phyloP scores from a whole-genome alignment of 164 flowering plant species.

The Vitis amurensis region DNA sequence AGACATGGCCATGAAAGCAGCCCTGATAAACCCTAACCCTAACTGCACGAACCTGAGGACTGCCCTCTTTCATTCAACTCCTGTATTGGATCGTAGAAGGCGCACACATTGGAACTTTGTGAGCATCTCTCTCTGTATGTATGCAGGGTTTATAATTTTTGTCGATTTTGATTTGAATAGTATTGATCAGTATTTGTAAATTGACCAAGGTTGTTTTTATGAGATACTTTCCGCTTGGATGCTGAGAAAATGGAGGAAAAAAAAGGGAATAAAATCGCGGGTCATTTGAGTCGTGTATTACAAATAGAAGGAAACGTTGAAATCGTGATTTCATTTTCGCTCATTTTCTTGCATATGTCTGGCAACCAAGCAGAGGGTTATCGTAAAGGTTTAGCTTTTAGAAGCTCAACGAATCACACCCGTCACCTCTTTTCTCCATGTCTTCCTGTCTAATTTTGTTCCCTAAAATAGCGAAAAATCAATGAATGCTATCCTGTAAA shows the following conservation, averaged over 20 bases:
- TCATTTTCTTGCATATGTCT: background rate
- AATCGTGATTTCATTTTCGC: too few species aligned
- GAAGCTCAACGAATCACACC: too few species aligned
- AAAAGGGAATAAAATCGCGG: background rate
- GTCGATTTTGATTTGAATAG: background rate
- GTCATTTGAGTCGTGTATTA: background rate
- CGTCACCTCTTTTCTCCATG: too few species aligned
- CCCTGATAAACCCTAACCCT: conserved; percentile 20
- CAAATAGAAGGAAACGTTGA: too few species aligned
- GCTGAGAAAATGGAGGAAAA: background rate
- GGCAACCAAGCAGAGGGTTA: background rate
- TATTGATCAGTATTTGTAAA: background rate
- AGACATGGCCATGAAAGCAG: conserved; percentile 30
- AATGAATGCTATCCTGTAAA: too few species aligned
- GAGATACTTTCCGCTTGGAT: background rate
- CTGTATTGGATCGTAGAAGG: conserved; percentile 54
- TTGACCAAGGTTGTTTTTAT: background rate
- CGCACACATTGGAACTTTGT: conserved; percentile 48
- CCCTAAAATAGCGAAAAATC: too few species aligned
- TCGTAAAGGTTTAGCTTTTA: background rate
- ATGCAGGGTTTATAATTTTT: background rate
- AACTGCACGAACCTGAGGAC: conserved; percentile 20
- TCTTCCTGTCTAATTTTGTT: too few species aligned
- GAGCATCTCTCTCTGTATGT: conserved; percentile 20
- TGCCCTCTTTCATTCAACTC: conserved; percentile 63